phyloP scores from a whole-genome alignment of 345 rosid genomes.

The Litchi chinensis region DNA sequence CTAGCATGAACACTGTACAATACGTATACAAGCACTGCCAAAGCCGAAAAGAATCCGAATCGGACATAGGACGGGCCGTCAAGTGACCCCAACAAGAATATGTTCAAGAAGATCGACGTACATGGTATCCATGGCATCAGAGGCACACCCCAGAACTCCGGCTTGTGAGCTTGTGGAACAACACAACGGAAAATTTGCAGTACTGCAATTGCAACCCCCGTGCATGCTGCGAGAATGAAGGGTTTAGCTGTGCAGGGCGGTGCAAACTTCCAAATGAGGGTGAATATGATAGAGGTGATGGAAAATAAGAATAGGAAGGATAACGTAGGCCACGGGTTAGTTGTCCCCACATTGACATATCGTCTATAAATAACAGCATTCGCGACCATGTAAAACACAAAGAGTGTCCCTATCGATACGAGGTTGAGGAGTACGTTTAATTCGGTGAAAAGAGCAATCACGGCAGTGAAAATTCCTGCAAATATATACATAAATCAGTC shows the following conservation, averaged over 20 bases:
- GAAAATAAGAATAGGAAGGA: constrained; percentile 70
- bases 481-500: neutral
- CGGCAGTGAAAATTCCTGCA: constrained; percentile 86
- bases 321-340: constrained; percentile 73
- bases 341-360: constrained; percentile 64
- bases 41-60: constrained; percentile 67
- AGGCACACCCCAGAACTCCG: constrained; percentile 91
- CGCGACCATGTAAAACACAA: constrained; percentile 95
- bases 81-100: constrained; percentile 76
- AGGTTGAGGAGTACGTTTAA: constrained; percentile 73
- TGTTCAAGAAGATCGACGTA: constrained; percentile 74
- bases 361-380: constrained; percentile 84
- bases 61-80: constrained; percentile 68
- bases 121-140: constrained; percentile 94
- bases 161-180: constrained; percentile 70
- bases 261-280: constrained; percentile 67
- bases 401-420: constrained; percentile 88
- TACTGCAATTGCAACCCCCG: constrained; percentile 44
- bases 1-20: constrained; percentile 93
- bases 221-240: constrained; percentile 51
- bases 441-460: constrained; percentile 77
- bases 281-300: constrained; percentile 57
- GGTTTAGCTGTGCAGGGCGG: constrained; percentile 56
- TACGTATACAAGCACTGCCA: constrained; percentile 64
- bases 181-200: constrained; percentile 48